phyloP scores from a whole-genome alignment of 345 rosid species.

The Acer saccharum region DNA sequence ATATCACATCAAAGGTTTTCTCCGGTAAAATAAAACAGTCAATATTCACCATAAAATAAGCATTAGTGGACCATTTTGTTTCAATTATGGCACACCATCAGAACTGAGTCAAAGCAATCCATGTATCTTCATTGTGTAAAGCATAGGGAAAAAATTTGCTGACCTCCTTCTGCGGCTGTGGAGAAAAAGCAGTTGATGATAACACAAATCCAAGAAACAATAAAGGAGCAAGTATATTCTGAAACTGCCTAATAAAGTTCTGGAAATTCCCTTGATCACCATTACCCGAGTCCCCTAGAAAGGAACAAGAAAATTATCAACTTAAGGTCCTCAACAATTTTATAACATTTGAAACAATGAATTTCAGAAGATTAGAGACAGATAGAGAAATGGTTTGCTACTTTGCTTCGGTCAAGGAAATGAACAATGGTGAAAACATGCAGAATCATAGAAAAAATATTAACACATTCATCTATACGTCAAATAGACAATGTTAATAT shows the following conservation, averaged over 20 bases:
- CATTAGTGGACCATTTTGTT: neutral
- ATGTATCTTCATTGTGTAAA: neutral
- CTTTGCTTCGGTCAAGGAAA: constrained; percentile 4
- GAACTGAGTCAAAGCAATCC: neutral
- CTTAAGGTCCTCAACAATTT: neutral
- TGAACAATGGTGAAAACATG: neutral
- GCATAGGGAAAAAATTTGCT: constrained; percentile 1
- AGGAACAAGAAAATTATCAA: constrained; percentile 9
- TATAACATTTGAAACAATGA: neutral
- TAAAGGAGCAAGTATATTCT: constrained; percentile 20
- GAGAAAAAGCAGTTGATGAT: constrained; percentile 13
- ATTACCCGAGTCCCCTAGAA: constrained; percentile 37
- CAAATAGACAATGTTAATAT: too few relatives aligned
- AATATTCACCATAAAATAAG: neutral
- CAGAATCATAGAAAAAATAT: neutral
- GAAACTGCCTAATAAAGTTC: constrained; percentile 26
- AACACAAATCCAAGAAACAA: constrained; percentile 28
- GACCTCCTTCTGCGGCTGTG: constrained; percentile 40
- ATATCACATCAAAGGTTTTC: neutral
- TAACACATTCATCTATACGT: neutral
- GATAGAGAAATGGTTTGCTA: neutral
- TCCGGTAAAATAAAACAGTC: neutral
- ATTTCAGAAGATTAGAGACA: neutral
- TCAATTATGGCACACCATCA: neutral
- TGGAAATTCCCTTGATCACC: constrained; percentile 34